phyloP scores from a whole-genome alignment of 345 rosid genomes.

The Rubroshorea leprosula region DNA sequence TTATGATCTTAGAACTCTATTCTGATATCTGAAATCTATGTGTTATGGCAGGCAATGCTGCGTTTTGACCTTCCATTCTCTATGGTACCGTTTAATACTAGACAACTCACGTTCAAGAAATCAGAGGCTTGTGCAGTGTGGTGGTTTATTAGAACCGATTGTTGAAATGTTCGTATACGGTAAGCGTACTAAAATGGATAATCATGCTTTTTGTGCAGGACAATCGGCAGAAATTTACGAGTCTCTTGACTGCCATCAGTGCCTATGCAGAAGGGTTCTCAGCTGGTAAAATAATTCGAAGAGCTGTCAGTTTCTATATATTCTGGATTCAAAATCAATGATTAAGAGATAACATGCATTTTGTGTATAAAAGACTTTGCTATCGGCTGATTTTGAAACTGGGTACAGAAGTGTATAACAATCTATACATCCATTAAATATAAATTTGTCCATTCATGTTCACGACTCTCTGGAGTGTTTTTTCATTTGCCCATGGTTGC shows the following conservation, averaged over 20 bases:
- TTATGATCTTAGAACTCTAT: not conserved
- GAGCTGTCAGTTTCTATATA: constrained; percentile 28
- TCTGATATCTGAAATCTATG: not conserved
- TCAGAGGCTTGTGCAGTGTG: constrained; percentile 63
- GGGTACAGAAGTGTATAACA: too few relatives aligned
- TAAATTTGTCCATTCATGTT: too few relatives aligned
- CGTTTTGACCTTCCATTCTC: constrained; percentile 81
- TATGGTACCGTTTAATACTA: constrained; percentile 75
- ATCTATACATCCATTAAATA: too few relatives aligned
- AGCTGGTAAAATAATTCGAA: constrained; percentile 67
- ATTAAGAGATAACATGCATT: not conserved
- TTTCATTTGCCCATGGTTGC: too few relatives aligned
- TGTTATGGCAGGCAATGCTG: constrained; percentile 58
- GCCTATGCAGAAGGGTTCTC: constrained; percentile 92
- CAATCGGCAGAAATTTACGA: constrained; percentile 73
- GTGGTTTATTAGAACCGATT: not conserved
- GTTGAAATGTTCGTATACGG: not conserved
- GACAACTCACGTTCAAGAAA: constrained; percentile 57
- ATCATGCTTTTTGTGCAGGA: constrained; percentile 42
- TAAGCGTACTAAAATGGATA: not conserved
- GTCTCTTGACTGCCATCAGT: constrained; percentile 65
- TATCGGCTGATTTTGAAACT: too few relatives aligned
- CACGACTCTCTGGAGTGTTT: too few relatives aligned
- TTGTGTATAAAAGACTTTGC: not conserved
- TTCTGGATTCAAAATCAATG: not conserved